Percentiles rank a stretch among this genome's conserved stretches.
Evolutionary conservation across 2,329 filamentous ascomycete species (phyloP).

Genomic region (Cylindrodendrum hubeiense): DNA sequence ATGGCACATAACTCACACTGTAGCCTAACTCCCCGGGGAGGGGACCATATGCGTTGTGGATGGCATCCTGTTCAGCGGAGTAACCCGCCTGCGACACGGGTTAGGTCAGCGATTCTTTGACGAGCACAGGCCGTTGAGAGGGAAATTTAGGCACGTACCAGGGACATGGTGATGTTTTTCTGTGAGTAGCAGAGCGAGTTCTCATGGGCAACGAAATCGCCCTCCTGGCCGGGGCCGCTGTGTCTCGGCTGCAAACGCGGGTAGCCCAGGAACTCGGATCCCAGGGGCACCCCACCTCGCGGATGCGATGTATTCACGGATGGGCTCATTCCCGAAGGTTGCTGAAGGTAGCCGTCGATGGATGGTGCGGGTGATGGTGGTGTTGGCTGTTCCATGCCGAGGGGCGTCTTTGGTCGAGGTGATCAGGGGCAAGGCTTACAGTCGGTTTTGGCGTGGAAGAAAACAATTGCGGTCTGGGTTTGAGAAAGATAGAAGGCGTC

Average conservation of each 20-base stretch:
- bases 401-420: conserved; percentile 13
- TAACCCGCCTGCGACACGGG: conserved; percentile 28
- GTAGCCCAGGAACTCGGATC: conserved; percentile 24
- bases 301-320: conserved; percentile 28
- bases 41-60: conserved; percentile 35
- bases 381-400: conserved; percentile 53
- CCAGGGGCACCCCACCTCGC: conserved; percentile 20
- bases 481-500: conserved; percentile 11
- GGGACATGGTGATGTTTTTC: conserved; percentile 23
- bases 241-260: conserved; percentile 29
- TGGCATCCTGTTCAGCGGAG: conserved; percentile 16
- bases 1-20: conserved; percentile 27
- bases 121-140: too few species aligned
- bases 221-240: conserved; percentile 36
- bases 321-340: conserved; percentile 29
- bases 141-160: conserved; percentile 29
- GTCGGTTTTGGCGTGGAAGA: background rate
- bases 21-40: conserved; percentile 38
- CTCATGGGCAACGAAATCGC: conserved; percentile 33
- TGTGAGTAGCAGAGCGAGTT: conserved; percentile 34
- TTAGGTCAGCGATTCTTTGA: conserved; percentile 3
- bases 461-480: conserved; percentile 14
- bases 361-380: conserved; percentile 62
- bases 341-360: conserved; percentile 34
- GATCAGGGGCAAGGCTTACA: background rate